phyloP scores from a whole-genome alignment of 805 yeast species.

The Saccharomycopsis schoenii region DNA sequence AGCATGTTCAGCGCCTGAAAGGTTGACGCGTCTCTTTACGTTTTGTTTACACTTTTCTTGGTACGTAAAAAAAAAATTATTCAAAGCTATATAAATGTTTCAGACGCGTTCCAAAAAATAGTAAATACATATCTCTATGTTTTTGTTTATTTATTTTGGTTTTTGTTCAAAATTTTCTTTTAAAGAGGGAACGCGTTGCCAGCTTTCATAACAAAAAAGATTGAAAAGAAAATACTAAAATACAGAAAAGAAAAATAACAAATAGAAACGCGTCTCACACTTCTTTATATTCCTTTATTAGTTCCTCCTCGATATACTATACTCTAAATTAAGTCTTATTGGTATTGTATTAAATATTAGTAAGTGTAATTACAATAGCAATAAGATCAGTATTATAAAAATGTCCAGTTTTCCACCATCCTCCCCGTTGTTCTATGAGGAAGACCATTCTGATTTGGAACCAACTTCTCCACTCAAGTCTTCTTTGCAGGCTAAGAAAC shows the following conservation, averaged over 20 bases:
- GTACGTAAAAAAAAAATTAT: not conserved
- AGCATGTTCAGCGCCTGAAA: too few species aligned
- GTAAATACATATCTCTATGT: not conserved
- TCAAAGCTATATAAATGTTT: not conserved
- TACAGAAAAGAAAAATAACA: not conserved
- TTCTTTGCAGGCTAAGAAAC: not conserved
- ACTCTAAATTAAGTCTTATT: too few species aligned
- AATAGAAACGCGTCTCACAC: too few species aligned
- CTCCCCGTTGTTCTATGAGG: slow-evolving; percentile 8
- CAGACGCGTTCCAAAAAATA: not conserved
- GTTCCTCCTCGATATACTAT: too few species aligned
- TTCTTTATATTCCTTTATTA: not conserved
- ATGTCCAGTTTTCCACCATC: slow-evolving; percentile 9
- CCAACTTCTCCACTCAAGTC: not conserved
- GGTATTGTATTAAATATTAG: too few species aligned
- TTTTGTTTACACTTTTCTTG: not conserved
- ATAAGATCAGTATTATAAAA: not conserved
- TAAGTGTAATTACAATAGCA: not conserved
- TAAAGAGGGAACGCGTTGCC: not conserved
- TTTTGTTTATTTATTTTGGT: not conserved
- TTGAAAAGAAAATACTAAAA: too few species aligned
- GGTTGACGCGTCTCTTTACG: not conserved
- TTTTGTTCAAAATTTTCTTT: not conserved
- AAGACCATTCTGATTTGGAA: not conserved
- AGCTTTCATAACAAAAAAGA: not conserved